Percentiles rank a stretch among this genome's conserved stretches.
These are phyloP conservation scores for Populus euphratica DNA, from an alignment of 345 rosid genomes.

Conservation along the genomic window DNA sequence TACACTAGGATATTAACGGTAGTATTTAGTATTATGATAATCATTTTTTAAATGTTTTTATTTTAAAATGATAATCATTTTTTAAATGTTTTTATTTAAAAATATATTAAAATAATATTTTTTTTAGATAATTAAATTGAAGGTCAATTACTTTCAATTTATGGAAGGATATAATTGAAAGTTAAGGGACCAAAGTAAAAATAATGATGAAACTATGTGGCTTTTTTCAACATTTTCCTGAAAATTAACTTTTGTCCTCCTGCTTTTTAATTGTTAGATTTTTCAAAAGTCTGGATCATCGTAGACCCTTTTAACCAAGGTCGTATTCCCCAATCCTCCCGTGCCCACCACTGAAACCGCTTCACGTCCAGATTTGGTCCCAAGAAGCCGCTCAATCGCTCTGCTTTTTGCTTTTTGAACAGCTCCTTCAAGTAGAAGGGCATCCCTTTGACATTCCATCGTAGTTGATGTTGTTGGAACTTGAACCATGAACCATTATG, in stretches of 20 bases:
- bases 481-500: slow-evolving; percentile 7
- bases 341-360: slow-evolving; percentile 12
- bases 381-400: slow-evolving; percentile 12
- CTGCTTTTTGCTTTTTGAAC: slow-evolving; percentile 5
- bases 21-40: fast-evolving
- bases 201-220: too few species aligned
- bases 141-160: not conserved
- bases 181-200: too few species aligned
- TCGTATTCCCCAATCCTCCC: slow-evolving; percentile 17
- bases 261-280: too few species aligned
- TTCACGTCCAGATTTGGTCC: not conserved
- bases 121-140: too few species aligned
- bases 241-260: too few species aligned
- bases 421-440: slow-evolving; percentile 21
- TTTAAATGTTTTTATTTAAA: too few species aligned
- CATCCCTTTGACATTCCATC: slow-evolving; percentile 14
- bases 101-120: too few species aligned
- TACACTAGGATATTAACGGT: too few species aligned
- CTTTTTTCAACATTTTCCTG: too few species aligned
- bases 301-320: slow-evolving; percentile 12
- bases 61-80: too few species aligned
- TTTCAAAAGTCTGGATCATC: not conserved
- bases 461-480: not conserved
- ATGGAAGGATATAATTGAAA: too few species aligned
- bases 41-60: too few species aligned